A percentile compares a stretch with the other conserved stretches of the same genome.
phyloP scores from a whole-genome alignment of 2,329 filamentous ascomycete genomes.

The Calonectria ilicicola region DNA sequence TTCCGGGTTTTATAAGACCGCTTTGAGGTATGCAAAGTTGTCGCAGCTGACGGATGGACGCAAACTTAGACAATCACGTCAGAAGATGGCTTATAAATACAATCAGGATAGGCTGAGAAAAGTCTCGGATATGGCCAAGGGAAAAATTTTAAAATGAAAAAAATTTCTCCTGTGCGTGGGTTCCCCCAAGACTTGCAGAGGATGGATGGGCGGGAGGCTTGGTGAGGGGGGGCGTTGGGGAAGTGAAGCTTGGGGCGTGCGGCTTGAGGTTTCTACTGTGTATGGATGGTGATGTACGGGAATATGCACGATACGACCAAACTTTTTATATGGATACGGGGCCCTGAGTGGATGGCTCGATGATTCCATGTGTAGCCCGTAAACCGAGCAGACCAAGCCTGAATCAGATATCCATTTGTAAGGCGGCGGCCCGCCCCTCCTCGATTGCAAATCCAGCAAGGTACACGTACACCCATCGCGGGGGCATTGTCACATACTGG shows the following conservation, averaged over 20 bases:
- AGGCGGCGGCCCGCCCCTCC: slow-evolving; percentile 6
- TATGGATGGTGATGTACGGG: background rate
- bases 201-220: background rate
- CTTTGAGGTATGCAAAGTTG: background rate
- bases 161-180: background rate
- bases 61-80: slow-evolving; percentile 31
- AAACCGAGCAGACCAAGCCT: background rate
- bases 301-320: background rate
- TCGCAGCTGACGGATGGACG: background rate
- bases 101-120: background rate
- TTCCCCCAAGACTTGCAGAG: background rate
- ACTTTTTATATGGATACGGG: slow-evolving; percentile 15
- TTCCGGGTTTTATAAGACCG: slow-evolving; percentile 6
- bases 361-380: background rate
- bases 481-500: background rate
- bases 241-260: slow-evolving; percentile 9
- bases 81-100: slow-evolving; percentile 23
- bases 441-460: slow-evolving; percentile 1
- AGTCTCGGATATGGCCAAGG: background rate
- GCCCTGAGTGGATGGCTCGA: background rate
- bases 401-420: slow-evolving; percentile 15
- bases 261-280: background rate
- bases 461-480: background rate
- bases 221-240: background rate
- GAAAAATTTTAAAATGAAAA: slow-evolving; percentile 32